Evolutionary conservation across 371 early-diverging fungal genomes (phyloP).

Genomic region (Lichtheimia hyalospora): DNA sequence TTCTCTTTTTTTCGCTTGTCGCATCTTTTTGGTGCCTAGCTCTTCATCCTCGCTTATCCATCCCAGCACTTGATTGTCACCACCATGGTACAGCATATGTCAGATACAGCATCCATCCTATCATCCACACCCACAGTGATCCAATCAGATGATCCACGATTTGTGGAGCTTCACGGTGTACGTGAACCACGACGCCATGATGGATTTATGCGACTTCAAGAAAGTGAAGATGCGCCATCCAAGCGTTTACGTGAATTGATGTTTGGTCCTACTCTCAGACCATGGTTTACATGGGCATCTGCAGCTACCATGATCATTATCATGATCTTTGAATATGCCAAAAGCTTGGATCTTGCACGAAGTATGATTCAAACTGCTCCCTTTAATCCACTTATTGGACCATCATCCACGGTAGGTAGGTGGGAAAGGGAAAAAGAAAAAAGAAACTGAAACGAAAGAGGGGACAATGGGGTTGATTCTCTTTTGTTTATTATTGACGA

Average conservation of each 20-base stretch:
- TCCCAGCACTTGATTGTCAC: neutral
- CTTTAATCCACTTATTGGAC: conserved; percentile 67
- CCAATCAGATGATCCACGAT: neutral
- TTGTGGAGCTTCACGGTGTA: neutral
- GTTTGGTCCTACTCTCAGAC: conserved; percentile 24
- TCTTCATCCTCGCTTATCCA: neutral
- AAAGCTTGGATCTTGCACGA: conserved; percentile 51
- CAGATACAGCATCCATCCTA: conserved; percentile 5
- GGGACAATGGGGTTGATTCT: no score
- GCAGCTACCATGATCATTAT: conserved; percentile 49
- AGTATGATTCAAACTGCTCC: conserved; percentile 50
- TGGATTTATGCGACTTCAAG: conserved; percentile 11
- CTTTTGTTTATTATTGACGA: no score
- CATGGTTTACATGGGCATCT: conserved; percentile 56
- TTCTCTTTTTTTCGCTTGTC: conserved; percentile 8
- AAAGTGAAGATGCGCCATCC: neutral
- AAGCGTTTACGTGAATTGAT: neutral
- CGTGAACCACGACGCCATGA: neutral
- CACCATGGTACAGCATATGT: neutral
- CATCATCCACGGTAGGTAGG: conserved; percentile 42
- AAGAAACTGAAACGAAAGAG: no score
- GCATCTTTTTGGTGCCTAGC: neutral
- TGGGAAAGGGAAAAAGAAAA: no score
- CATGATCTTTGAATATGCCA: conserved; percentile 53
- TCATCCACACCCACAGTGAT: conserved; percentile 6